These are phyloP conservation scores for Leccinellum albellum DNA, from an alignment of 768 basidiomycete genomes.

Conservation along the genomic window DNA sequence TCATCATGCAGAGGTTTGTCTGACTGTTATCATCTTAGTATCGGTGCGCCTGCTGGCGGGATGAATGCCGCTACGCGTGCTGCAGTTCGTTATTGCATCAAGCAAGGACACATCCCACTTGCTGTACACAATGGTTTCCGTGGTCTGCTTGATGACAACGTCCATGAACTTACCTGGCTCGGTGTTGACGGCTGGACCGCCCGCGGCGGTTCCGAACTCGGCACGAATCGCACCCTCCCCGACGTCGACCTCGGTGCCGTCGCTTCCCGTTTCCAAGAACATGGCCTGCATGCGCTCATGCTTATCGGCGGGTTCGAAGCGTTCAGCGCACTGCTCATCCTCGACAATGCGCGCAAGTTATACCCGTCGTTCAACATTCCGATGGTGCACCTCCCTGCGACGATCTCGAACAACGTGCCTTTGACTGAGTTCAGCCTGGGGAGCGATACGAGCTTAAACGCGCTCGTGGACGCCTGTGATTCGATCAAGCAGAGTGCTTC, in stretches of 20 bases:
- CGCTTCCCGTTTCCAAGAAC: conserved; percentile 88
- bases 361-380: conserved; percentile 96
- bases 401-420: conserved; percentile 97
- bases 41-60: conserved; percentile 96
- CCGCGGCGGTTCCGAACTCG: conserved; percentile 95
- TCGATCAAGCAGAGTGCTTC: conserved; percentile 98
- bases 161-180: conserved; percentile 89
- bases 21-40: conserved; percentile 42
- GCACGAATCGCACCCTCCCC: conserved; percentile 90
- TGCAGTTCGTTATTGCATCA: conserved; percentile 88
- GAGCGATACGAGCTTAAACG: conserved; percentile 96
- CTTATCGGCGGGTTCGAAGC: conserved; percentile 97
- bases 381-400: conserved; percentile 93
- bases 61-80: conserved; percentile 98
- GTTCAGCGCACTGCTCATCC: conserved; percentile 70
- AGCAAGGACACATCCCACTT: conserved; percentile 89
- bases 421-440: conserved; percentile 95
- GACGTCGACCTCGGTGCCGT: conserved; percentile 83
- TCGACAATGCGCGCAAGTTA: conserved; percentile 75
- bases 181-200: conserved; percentile 96
- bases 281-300: conserved; percentile 71
- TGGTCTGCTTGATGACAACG: conserved; percentile 85
- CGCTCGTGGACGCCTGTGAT: conserved; percentile 95
- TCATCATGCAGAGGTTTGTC: neutral
- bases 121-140: conserved; percentile 95